These are phyloP conservation scores for Scutellaria baicalensis DNA, from an alignment of 257 asterid species.

Conservation along the genomic window DNA sequence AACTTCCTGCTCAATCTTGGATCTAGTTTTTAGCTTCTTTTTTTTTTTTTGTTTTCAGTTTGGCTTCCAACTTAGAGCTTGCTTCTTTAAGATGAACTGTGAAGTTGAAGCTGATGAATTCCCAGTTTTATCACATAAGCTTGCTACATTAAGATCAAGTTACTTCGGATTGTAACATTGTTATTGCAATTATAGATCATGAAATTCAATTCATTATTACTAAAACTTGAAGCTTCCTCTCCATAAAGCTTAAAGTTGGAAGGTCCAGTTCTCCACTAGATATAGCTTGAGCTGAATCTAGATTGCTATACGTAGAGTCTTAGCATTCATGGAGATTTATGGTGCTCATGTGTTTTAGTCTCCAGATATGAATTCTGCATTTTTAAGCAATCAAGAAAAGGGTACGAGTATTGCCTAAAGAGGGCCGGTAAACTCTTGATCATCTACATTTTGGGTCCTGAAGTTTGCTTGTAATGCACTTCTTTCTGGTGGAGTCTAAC, in stretches of 20 bases:
- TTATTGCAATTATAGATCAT: too few relatives aligned
- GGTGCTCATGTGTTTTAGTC: not conserved
- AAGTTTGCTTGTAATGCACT: constrained; percentile 32
- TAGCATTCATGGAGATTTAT: not conserved
- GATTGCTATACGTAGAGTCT: not conserved
- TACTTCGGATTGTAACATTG: not conserved
- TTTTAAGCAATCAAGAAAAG: constrained; percentile 4
- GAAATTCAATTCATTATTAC: too few relatives aligned
- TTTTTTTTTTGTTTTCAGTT: too few relatives aligned
- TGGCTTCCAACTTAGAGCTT: too few relatives aligned
- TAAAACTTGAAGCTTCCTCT: too few relatives aligned
- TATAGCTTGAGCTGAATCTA: not conserved
- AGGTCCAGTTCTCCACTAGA: too few relatives aligned
- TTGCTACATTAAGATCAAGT: too few relatives aligned
- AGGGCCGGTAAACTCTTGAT: not conserved
- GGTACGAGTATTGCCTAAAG: not conserved
- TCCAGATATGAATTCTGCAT: not conserved
- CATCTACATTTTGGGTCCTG: not conserved
- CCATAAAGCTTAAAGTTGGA: too few relatives aligned
- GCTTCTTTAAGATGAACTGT: not conserved
- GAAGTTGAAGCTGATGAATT: not conserved
- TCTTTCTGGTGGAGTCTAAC: constrained; percentile 28
- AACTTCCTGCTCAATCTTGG: constrained; percentile 68
- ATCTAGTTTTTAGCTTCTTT: constrained; percentile 13
- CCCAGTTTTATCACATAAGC: not conserved